These are phyloP conservation scores for Fusarium chaquense DNA, from an alignment of 2,329 filamentous ascomycete species.

Conservation along the genomic window DNA sequence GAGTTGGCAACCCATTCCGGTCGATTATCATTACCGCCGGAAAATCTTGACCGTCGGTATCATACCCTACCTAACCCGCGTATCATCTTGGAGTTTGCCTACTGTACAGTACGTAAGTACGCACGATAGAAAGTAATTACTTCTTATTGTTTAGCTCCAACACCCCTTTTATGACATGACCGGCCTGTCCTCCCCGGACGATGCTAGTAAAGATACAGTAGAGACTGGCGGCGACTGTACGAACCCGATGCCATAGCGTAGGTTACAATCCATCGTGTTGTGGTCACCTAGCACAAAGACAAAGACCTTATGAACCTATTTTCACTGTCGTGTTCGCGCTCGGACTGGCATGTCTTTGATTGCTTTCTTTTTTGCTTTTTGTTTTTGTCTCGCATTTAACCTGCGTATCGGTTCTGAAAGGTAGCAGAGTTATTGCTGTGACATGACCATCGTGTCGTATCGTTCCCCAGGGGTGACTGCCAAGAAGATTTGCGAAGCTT, in stretches of 20 bases:
- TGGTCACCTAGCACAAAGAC: constrained; percentile 15
- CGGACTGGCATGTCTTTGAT: constrained; percentile 30
- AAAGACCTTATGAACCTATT: background rate
- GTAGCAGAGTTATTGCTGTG: constrained; percentile 6
- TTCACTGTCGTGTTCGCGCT: constrained; percentile 4
- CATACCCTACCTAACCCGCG: constrained; percentile 19
- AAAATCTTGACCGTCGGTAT: constrained; percentile 29
- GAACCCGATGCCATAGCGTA: constrained; percentile 7
- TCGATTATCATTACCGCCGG: constrained; percentile 30
- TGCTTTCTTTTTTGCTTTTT: constrained; percentile 13
- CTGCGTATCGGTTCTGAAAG: constrained; percentile 12
- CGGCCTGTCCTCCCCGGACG: constrained; percentile 37
- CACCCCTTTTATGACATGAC: constrained; percentile 24
- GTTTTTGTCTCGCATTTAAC: constrained; percentile 15
- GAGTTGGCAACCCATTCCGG: constrained; percentile 6
- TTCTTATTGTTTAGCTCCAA: constrained; percentile 19
- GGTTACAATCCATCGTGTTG: background rate
- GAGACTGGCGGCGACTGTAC: constrained; percentile 7
- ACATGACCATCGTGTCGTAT: background rate
- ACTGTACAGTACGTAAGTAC: background rate
- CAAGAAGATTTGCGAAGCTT: constrained; percentile 37
- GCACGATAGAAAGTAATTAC: background rate
- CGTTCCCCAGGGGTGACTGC: constrained; percentile 19
- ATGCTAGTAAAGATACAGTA: constrained; percentile 28
- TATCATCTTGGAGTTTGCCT: constrained; percentile 35